Evolutionary conservation across 148 eudicot genomes (phyloP).

Genomic region (Arctostaphylos glauca): DNA sequence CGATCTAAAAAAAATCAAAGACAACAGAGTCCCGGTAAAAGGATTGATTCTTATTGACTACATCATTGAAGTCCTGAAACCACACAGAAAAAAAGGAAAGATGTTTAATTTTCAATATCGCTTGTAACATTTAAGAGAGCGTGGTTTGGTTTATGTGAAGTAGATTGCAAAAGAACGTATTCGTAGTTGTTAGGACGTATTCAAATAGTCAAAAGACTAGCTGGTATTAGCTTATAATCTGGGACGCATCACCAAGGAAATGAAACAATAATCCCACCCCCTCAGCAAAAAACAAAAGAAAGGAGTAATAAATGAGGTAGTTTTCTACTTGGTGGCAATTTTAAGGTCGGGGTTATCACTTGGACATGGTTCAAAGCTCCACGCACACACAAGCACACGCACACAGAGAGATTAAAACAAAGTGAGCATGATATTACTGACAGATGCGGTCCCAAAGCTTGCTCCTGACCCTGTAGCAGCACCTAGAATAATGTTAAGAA

Average conservation of each 20-base stretch:
- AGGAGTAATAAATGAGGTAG: not conserved
- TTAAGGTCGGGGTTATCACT: not conserved
- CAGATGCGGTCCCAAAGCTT: slow-evolving; percentile 66
- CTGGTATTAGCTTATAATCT: not conserved
- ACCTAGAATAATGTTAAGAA: slow-evolving; percentile 40
- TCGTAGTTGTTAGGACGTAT: not conserved
- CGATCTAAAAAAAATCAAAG: no score
- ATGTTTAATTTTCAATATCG: no score
- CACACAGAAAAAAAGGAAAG: no score
- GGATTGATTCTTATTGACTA: no score
- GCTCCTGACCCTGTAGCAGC: slow-evolving; percentile 83
- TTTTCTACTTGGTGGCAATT: not conserved
- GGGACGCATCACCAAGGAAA: not conserved
- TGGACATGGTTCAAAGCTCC: not conserved
- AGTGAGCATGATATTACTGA: slow-evolving; percentile 35
- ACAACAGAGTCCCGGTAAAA: no score
- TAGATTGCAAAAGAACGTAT: not conserved
- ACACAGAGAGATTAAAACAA: not conserved
- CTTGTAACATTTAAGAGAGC: no score
- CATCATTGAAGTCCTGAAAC: no score
- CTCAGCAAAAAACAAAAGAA: not conserved
- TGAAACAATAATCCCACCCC: not conserved
- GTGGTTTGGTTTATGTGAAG: not conserved
- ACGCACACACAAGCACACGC: not conserved
- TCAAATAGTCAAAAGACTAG: not conserved